A percentile compares a stretch with the other conserved stretches of the same genome.
phyloP scores from a whole-genome alignment of 306 rosid genomes.

The Fagus crenata region DNA sequence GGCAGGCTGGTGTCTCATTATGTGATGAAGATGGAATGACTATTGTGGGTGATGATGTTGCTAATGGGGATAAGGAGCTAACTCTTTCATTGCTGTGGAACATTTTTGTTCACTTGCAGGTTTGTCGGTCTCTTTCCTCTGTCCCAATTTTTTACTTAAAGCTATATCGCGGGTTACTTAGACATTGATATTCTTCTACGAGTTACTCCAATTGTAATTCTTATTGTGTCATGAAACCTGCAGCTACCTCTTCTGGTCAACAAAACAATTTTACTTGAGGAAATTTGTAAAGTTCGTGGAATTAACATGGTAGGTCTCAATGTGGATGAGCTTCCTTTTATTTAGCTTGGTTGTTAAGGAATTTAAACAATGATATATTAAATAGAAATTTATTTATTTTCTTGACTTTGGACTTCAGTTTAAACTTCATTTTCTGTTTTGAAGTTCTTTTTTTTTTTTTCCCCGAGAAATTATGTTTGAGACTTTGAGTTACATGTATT shows the following conservation, averaged over 20 bases:
- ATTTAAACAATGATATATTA: not conserved
- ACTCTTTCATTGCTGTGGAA: conserved; percentile 85
- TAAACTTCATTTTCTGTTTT: not conserved
- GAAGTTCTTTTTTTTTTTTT: not conserved
- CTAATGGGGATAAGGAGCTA: conserved; percentile 79
- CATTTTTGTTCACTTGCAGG: conserved; percentile 86
- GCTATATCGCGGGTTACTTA: conserved; percentile 7
- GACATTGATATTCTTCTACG: conserved; percentile 16
- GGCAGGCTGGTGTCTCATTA: conserved; percentile 71
- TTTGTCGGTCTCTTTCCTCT: conserved; percentile 23
- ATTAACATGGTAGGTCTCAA: conserved; percentile 44
- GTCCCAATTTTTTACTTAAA: conserved; percentile 11
- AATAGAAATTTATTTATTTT: not conserved
- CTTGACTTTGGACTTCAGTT: not conserved
- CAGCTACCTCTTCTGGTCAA: conserved; percentile 90
- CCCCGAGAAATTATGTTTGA: not conserved
- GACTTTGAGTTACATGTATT: not conserved
- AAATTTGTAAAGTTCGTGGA: conserved; percentile 73
- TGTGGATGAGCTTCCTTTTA: conserved; percentile 15
- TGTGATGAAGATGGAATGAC: conserved; percentile 68
- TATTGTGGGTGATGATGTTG: conserved; percentile 68
- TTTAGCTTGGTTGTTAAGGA: conserved; percentile 4
- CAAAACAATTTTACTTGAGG: conserved; percentile 61
- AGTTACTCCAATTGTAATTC: conserved; percentile 14
- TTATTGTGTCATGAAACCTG: conserved; percentile 33